Conservation (phyloP, 2,329 filamentous ascomycete genomes). For the Penicillium sp. region DNA sequence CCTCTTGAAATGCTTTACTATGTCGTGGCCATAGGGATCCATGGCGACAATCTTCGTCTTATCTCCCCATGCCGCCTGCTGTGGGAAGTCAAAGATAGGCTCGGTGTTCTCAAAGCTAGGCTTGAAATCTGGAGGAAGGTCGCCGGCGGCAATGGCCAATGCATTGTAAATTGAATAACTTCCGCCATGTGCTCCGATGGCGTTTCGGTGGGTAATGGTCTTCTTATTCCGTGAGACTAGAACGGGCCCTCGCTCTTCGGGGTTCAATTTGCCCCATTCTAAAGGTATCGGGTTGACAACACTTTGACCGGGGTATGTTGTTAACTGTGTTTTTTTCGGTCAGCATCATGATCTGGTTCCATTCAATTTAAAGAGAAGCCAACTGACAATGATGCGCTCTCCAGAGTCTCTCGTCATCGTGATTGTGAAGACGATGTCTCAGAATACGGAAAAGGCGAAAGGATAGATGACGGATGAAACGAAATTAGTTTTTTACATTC, state of each 20-base stretch:
- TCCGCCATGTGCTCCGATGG: conserved; percentile 74
- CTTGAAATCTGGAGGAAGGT: conserved; percentile 79
- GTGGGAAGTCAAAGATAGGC: conserved; percentile 82
- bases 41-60: conserved; percentile 97
- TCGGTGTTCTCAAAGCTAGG: conserved; percentile 83
- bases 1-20: conserved; percentile 76
- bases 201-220: conserved; percentile 41
- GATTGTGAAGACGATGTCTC: neutral
- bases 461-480: neutral
- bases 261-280: conserved; percentile 3
- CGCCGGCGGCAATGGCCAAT: conserved; percentile 85
- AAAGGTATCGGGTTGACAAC: neutral
- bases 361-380: neutral
- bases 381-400: conserved; percentile 3
- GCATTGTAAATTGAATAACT: conserved; percentile 97
- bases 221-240: conserved; percentile 62
- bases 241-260: conserved; percentile 70
- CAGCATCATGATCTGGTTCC: neutral
- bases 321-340: conserved; percentile 30
- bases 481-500: neutral
- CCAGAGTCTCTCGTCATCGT: conserved; percentile 3
- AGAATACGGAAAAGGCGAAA: neutral
- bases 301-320: conserved; percentile 77
- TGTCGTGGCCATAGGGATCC: conserved; percentile 88
- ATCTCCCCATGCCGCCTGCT: conserved; percentile 86